These are phyloP conservation scores for Lichtheimia hyalospora DNA, from an alignment of 371 early-diverging fungal genomes.

Conservation along the genomic window DNA sequence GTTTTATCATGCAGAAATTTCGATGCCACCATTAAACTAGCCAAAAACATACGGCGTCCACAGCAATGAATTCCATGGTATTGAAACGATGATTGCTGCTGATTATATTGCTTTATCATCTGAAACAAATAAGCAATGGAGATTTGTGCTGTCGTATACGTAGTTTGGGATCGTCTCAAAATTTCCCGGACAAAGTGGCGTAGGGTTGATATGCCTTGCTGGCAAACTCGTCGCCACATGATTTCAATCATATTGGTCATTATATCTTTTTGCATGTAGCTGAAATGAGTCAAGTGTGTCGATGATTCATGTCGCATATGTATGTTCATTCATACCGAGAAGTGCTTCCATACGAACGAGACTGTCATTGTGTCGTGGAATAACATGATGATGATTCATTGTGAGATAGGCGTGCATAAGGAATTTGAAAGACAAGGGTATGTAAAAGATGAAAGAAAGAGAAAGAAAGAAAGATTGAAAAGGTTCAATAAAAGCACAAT, in stretches of 20 bases:
- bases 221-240: slow-evolving; percentile 20
- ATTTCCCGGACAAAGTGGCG: slow-evolving; percentile 76
- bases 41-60: slow-evolving; percentile 79
- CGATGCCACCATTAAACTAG: slow-evolving; percentile 73
- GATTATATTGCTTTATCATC: slow-evolving; percentile 14
- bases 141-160: slow-evolving; percentile 76
- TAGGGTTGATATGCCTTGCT: slow-evolving; percentile 51
- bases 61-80: slow-evolving; percentile 27
- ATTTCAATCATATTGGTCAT: slow-evolving; percentile 33
- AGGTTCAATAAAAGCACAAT: too few relatives aligned
- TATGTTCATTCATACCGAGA: too few relatives aligned
- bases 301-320: too few relatives aligned
- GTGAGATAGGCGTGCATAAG: too few relatives aligned
- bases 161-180: slow-evolving; percentile 73
- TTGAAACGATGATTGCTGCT: too few relatives aligned
- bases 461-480: too few relatives aligned
- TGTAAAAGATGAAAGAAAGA: too few relatives aligned
- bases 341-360: too few relatives aligned
- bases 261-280: not conserved
- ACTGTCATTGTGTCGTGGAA: too few relatives aligned
- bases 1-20: slow-evolving; percentile 80
- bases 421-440: too few relatives aligned
- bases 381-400: too few relatives aligned
- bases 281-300: too few relatives aligned
- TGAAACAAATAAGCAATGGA: slow-evolving; percentile 72